Evolutionary conservation across 192 early-diverging fungal genomes (phyloP).

Genomic region (Linnemannia exigua): DNA sequence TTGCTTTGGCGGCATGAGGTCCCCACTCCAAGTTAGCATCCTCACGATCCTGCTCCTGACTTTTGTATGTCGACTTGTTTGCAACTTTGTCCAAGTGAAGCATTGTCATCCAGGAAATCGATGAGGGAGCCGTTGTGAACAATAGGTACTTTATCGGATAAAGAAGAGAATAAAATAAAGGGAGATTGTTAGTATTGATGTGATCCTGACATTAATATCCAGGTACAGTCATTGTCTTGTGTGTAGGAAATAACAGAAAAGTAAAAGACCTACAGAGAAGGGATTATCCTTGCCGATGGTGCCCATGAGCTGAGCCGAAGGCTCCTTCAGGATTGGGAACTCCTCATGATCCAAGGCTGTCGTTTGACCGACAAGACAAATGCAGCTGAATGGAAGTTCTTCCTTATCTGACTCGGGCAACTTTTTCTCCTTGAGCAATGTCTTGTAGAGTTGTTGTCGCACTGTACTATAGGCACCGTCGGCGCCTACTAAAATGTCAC

Average conservation of each 20-base stretch:
- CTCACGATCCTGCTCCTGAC: background rate
- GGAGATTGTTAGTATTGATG: too few species aligned
- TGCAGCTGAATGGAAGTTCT: background rate
- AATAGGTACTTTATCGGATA: constrained; percentile 10
- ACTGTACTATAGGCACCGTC: constrained; percentile 45
- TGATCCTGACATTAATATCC: too few species aligned
- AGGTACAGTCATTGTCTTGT: too few species aligned
- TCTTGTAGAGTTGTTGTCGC: constrained; percentile 14
- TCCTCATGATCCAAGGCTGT: constrained; percentile 1
- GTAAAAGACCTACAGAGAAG: background rate
- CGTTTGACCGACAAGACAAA: constrained; percentile 27
- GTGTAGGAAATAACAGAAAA: too few species aligned
- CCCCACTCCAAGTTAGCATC: constrained; percentile 19
- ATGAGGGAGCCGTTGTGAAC: background rate
- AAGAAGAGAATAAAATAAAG: too few species aligned
- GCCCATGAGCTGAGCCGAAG: background rate
- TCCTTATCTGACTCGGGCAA: constrained; percentile 2
- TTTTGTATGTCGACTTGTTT: background rate
- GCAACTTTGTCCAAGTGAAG: constrained; percentile 4
- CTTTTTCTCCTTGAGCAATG: background rate
- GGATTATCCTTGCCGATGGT: constrained; percentile 7
- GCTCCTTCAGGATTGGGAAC: constrained; percentile 2
- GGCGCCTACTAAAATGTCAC: constrained; percentile 43
- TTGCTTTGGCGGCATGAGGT: background rate
- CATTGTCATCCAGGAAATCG: constrained; percentile 21